Conservation (phyloP, 2,329 filamentous ascomycete species). For the Trichoderma breve region DNA sequence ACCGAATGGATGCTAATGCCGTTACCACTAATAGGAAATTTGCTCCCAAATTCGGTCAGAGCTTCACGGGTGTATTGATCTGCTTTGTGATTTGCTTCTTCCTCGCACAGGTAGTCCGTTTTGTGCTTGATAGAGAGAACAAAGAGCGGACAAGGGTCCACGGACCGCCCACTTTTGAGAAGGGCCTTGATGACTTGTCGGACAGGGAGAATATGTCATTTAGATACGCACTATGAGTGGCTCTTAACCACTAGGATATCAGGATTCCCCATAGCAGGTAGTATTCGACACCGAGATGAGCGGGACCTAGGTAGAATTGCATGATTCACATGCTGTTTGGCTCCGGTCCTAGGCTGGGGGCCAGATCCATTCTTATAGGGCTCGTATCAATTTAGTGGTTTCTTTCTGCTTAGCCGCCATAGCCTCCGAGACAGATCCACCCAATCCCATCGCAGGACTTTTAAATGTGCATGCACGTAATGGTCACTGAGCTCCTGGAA, state of each 20-base stretch:
- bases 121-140: neutral
- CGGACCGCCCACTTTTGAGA: neutral
- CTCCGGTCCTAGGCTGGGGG: neutral
- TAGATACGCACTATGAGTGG: neutral
- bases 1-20: neutral
- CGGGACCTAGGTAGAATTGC: neutral
- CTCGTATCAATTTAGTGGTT: neutral
- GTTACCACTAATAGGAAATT: neutral
- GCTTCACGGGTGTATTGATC: neutral
- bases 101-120: neutral
- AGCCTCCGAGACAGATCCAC: neutral
- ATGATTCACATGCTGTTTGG: neutral
- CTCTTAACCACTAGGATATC: neutral
- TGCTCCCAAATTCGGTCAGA: neutral
- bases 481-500: neutral
- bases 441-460: neutral
- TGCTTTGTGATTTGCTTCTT: constrained; percentile 4
- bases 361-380: neutral
- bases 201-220: neutral
- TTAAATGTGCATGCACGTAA: neutral
- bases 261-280: neutral
- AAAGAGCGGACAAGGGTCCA: neutral
- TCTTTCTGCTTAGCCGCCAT: neutral
- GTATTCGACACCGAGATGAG: neutral
- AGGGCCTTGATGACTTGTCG: neutral